Evolutionary conservation across 1,284 basidiomycete genomes (phyloP).

Genomic region (Leccinum holopus): DNA sequence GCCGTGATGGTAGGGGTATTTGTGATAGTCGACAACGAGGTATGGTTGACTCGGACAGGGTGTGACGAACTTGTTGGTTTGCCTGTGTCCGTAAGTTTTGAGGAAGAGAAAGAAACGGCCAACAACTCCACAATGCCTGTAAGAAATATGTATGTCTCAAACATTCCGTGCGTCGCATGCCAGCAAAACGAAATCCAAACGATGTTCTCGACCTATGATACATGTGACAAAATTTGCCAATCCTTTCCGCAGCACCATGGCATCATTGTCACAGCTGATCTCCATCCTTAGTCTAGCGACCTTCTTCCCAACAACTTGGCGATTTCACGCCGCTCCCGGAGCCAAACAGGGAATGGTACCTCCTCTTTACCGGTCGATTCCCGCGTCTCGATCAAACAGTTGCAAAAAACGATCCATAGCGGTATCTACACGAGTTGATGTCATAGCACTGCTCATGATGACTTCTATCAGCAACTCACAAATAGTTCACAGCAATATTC

Average conservation of each 20-base stretch:
- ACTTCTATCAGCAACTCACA: conserved; percentile 47
- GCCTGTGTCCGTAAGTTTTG: background rate
- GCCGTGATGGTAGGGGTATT: conserved; percentile 9
- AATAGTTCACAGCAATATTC: conserved; percentile 80
- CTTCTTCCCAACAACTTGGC: conserved; percentile 71
- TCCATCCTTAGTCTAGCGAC: conserved; percentile 60
- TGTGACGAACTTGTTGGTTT: conserved; percentile 1
- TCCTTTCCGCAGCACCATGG: background rate
- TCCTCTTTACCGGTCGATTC: conserved; percentile 43
- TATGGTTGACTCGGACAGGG: background rate
- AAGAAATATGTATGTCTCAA: background rate
- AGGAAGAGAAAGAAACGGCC: background rate
- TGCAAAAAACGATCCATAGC: conserved; percentile 97
- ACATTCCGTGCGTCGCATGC: background rate
- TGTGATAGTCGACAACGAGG: conserved; percentile 5
- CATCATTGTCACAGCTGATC: background rate
- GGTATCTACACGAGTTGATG: conserved; percentile 48
- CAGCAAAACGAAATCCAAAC: background rate
- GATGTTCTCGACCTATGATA: background rate
- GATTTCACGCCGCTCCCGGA: conserved; percentile 82
- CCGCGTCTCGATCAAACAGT: conserved; percentile 86
- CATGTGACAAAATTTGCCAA: background rate
- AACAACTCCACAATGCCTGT: background rate
- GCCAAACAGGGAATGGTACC: conserved; percentile 78
- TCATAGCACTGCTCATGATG: conserved; percentile 5